These are phyloP conservation scores for Rhodotorula sp. DNA, from an alignment of 1,284 basidiomycete species.

Conservation along the genomic window DNA sequence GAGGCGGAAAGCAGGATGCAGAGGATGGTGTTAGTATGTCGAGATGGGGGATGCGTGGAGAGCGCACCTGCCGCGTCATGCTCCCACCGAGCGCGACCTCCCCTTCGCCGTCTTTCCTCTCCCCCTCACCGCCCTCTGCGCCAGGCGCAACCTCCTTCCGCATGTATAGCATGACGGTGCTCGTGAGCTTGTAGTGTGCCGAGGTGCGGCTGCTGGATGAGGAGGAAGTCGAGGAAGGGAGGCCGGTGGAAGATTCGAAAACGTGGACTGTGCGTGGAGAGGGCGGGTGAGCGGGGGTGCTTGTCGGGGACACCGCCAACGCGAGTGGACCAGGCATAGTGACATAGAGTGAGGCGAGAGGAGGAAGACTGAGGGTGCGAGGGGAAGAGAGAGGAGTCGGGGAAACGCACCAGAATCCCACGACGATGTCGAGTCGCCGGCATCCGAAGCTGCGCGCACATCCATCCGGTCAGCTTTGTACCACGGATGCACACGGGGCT, in stretches of 20 bases:
- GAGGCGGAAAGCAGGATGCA: neutral
- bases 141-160: constrained; percentile 58
- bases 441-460: constrained; percentile 36
- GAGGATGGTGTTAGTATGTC: too few relatives aligned
- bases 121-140: constrained; percentile 51
- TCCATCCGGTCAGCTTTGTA: neutral
- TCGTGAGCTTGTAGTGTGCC: constrained; percentile 95
- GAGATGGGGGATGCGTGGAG: too few relatives aligned
- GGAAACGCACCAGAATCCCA: constrained; percentile 73
- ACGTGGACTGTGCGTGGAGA: constrained; percentile 88
- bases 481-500: too few relatives aligned
- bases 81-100: constrained; percentile 87
- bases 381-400: neutral
- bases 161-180: constrained; percentile 95
- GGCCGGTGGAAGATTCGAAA: constrained; percentile 68
- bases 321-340: too few relatives aligned
- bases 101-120: constrained; percentile 58
- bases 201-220: constrained; percentile 62
- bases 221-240: neutral
- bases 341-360: too few relatives aligned
- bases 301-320: too few relatives aligned
- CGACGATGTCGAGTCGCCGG: constrained; percentile 59
- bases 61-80: constrained; percentile 87
- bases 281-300: too few relatives aligned
- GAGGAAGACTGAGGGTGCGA: neutral